Evolutionary conservation across 73 alveolate species (phyloP).

Genomic region (Blepharisma stoltei): DNA sequence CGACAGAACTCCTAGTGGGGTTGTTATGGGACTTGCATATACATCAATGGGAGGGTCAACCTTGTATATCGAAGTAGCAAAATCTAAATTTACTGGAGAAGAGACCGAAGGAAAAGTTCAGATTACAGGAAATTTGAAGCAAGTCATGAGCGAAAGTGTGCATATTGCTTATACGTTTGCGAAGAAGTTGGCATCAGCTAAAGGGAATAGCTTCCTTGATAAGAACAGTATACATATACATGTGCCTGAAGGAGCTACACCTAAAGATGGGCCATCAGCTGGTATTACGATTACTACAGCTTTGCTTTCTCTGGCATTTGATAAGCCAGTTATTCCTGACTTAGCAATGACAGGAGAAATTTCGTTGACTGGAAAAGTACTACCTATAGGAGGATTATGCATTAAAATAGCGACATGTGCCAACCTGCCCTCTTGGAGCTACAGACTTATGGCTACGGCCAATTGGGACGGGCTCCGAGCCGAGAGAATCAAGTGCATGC

Average conservation of each 20-base stretch:
- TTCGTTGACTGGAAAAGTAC: constrained; percentile 78
- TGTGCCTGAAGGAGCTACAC: constrained; percentile 88
- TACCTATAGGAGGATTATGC: constrained; percentile 32
- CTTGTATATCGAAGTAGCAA: constrained; percentile 64
- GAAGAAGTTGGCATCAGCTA: constrained; percentile 48
- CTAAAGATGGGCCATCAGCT: constrained; percentile 90
- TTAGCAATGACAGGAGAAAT: constrained; percentile 90
- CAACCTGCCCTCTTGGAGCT: no score
- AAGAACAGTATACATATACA: constrained; percentile 65
- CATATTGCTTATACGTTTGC: constrained; percentile 73
- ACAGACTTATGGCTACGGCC: no score
- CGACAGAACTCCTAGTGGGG: constrained; percentile 54
- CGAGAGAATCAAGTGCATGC: no score
- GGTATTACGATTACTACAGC: constrained; percentile 84
- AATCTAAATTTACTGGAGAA: constrained; percentile 32
- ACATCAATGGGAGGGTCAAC: constrained; percentile 78
- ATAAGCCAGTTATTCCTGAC: constrained; percentile 53
- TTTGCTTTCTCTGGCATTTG: constrained; percentile 61
- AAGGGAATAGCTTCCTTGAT: constrained; percentile 39
- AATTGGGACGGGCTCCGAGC: no score
- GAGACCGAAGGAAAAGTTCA: constrained; percentile 28
- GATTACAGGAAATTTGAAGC: constrained; percentile 77
- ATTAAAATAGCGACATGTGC: constrained; percentile 49
- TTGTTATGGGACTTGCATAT: constrained; percentile 84
- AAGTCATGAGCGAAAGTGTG: constrained; percentile 74